Evolutionary conservation across 257 asterid genomes (phyloP).

Genomic region (Fraxinus americana): DNA sequence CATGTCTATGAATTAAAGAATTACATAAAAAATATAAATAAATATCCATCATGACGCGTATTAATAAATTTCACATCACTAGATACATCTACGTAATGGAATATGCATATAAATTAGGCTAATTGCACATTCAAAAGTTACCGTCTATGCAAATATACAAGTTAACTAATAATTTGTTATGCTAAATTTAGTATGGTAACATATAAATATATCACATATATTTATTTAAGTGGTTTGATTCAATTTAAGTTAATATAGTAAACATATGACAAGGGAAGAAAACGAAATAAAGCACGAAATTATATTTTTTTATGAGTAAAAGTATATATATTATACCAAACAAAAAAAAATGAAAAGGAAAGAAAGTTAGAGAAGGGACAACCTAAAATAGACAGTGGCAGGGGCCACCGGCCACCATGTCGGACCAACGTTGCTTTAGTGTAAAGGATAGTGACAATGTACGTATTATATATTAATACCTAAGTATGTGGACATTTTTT

Average conservation of each 20-base stretch:
- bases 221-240: neutral
- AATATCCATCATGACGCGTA: too few relatives aligned
- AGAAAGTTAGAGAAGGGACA: slow-evolving; percentile 22
- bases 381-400: slow-evolving; percentile 29
- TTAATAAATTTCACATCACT: neutral
- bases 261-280: neutral
- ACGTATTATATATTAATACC: slow-evolving; percentile 5
- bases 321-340: slow-evolving; percentile 11
- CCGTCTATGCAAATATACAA: too few relatives aligned
- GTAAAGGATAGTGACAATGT: slow-evolving; percentile 29
- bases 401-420: slow-evolving; percentile 27
- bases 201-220: neutral
- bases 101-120: slow-evolving; percentile 1
- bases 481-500: slow-evolving; percentile 16
- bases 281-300: neutral
- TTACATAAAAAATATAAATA: too few relatives aligned
- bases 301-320: slow-evolving; percentile 3
- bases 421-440: slow-evolving; percentile 35
- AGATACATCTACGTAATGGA: neutral
- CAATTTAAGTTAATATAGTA: neutral
- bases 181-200: neutral
- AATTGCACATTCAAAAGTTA: neutral
- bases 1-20: too few relatives aligned
- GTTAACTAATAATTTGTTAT: neutral
- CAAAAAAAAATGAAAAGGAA: slow-evolving; percentile 7